Conservation (phyloP, 163 green algal species). For the Scenedesmus sp. region DNA sequence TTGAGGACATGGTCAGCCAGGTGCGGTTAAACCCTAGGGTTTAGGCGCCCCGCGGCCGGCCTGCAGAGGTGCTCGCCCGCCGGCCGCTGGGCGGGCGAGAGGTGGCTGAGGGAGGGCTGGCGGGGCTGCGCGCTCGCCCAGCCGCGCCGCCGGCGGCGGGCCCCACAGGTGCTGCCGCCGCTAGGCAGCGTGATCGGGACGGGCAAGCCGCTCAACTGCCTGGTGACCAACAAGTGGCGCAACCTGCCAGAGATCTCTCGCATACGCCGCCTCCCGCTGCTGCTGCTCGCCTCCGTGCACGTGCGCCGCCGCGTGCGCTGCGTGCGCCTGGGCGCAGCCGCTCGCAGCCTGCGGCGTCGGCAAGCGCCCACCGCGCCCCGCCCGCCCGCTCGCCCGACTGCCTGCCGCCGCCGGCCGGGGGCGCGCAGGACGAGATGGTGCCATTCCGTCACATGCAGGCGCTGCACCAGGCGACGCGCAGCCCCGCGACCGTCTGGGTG, state of each 20-base stretch:
- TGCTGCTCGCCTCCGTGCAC: constrained; percentile 76
- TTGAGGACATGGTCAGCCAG: constrained; percentile 86
- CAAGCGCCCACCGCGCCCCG: background rate
- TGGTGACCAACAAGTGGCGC: constrained; percentile 89
- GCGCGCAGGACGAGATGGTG: constrained; percentile 86
- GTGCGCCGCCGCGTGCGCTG: constrained; percentile 38
- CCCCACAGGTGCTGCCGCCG: constrained; percentile 54
- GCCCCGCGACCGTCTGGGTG: constrained; percentile 50
- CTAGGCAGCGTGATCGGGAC: constrained; percentile 52
- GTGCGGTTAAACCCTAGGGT: background rate
- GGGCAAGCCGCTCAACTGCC: constrained; percentile 75
- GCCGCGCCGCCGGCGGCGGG: too few species aligned
- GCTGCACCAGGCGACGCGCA: constrained; percentile 60
- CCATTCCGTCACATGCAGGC: constrained; percentile 80
- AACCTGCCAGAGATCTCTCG: constrained; percentile 60
- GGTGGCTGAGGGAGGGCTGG: too few species aligned
- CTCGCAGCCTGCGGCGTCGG: background rate
- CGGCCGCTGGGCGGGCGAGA: too few species aligned
- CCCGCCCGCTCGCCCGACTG: background rate
- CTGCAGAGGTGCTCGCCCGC: too few species aligned
- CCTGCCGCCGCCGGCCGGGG: background rate
- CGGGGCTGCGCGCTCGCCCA: too few species aligned
- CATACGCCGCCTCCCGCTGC: constrained; percentile 66
- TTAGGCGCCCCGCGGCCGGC: too few species aligned
- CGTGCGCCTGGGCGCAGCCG: background rate